Percentiles rank a stretch among this genome's conserved stretches.
These are phyloP conservation scores for Cyanidiococcus yangmingshanensis DNA, from an alignment of 23 red algal genomes.

Conservation along the genomic window DNA sequence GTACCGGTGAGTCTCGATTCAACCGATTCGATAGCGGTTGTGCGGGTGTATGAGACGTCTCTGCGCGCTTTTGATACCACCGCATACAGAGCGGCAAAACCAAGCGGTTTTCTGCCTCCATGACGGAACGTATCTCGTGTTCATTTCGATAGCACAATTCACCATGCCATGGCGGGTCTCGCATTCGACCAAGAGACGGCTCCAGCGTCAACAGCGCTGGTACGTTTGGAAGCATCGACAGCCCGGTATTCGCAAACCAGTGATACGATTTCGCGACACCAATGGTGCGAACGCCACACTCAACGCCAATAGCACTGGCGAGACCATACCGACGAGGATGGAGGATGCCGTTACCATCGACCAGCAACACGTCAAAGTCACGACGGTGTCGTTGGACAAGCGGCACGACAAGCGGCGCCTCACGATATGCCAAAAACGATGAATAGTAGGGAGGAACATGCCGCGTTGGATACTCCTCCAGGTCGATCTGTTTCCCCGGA, in stretches of 20 bases:
- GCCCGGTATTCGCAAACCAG: constrained; percentile 39
- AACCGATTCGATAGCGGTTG: neutral
- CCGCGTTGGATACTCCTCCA: neutral
- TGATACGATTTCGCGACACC: constrained; percentile 75
- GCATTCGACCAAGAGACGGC: neutral
- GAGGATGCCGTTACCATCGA: constrained; percentile 92
- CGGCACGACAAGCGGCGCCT: neutral
- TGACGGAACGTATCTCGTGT: neutral
- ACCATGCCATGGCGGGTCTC: neutral
- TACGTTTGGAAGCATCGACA: constrained; percentile 22
- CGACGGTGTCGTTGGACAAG: neutral
- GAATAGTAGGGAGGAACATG: neutral
- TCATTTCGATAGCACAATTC: neutral
- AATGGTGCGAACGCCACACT: constrained; percentile 46
- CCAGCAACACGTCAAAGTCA: constrained; percentile 41
- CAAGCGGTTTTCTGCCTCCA: neutral
- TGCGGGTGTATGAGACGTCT: neutral
- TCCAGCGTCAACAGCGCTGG: constrained; percentile 15
- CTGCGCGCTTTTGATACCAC: neutral
- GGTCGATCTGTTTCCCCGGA: neutral
- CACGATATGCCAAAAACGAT: neutral
- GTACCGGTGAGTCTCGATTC: constrained; percentile 13
- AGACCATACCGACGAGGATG: constrained; percentile 73
- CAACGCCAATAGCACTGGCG: constrained; percentile 72
- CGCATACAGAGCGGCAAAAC: constrained; percentile 1